These are phyloP conservation scores for Blastobotrys buckinghamii DNA, from an alignment of 1,139 yeast species.

Conservation along the genomic window DNA sequence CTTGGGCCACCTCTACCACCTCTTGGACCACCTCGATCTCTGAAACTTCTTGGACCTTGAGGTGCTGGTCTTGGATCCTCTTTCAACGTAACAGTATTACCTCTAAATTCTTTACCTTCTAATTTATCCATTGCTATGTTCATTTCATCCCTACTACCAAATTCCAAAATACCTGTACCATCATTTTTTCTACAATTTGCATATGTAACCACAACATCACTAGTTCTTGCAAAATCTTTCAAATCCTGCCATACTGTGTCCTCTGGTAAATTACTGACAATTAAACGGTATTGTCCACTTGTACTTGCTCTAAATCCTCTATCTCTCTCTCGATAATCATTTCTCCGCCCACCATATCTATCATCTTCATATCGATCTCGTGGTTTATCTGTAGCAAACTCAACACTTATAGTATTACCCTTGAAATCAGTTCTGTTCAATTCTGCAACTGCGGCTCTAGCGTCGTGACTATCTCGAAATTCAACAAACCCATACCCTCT, in stretches of 20 bases:
- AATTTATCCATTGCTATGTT: conserved; percentile 61
- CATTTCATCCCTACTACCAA: conserved; percentile 67
- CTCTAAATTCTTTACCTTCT: conserved; percentile 69
- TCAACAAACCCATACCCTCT: conserved; percentile 82
- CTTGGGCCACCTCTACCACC: conserved; percentile 19
- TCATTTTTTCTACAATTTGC: conserved; percentile 32
- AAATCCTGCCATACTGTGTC: conserved; percentile 34
- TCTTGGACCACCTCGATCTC: conserved; percentile 13
- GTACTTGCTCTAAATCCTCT: neutral
- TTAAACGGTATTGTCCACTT: conserved; percentile 20
- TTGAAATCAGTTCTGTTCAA: conserved; percentile 31
- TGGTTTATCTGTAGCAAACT: conserved; percentile 21
- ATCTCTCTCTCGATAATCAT: conserved; percentile 16
- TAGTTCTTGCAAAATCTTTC: conserved; percentile 34
- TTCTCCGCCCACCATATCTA: conserved; percentile 13
- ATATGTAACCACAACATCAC: conserved; percentile 32
- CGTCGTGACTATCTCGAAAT: conserved; percentile 39
- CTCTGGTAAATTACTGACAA: conserved; percentile 23
- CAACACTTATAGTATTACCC: conserved; percentile 33
- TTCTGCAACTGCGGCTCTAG: conserved; percentile 28
- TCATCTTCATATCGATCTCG: conserved; percentile 12
- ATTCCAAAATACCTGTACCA: conserved; percentile 61
- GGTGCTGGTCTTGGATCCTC: conserved; percentile 44
- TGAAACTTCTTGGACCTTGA: conserved; percentile 17
- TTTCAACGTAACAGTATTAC: conserved; percentile 58